Evolutionary conservation across 352 stramenopile species (phyloP).

Genomic region (Halophytophthora batemanensis): DNA sequence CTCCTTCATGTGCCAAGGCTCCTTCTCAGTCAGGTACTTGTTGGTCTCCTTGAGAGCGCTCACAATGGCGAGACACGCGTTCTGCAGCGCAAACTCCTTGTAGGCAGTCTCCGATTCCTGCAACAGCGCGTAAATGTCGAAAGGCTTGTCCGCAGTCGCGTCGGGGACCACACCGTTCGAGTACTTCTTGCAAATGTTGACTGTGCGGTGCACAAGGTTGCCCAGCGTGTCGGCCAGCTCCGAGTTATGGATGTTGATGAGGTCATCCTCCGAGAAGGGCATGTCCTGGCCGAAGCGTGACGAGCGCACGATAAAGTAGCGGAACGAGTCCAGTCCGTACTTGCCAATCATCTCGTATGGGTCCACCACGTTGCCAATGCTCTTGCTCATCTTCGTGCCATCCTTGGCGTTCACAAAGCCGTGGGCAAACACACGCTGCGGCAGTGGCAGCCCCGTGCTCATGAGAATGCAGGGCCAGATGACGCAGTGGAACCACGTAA

Average conservation of each 20-base stretch:
- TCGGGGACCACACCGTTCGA: conserved; percentile 83
- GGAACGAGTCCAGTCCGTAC: conserved; percentile 95
- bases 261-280: conserved; percentile 88
- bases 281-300: conserved; percentile 96
- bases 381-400: conserved; percentile 99
- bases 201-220: conserved; percentile 97
- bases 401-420: conserved; percentile 98
- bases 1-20: conserved; percentile 96
- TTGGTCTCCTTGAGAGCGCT: conserved; percentile 94
- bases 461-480: conserved; percentile 99
- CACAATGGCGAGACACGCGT: conserved; percentile 86
- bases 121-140: conserved; percentile 86
- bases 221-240: conserved; percentile 91
- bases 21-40: conserved; percentile 97
- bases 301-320: conserved; percentile 91
- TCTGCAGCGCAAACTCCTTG: conserved; percentile 91
- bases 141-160: conserved; percentile 55
- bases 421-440: conserved; percentile 95
- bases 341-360: conserved; percentile 94
- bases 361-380: conserved; percentile 97
- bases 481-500: conserved; percentile 98
- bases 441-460: conserved; percentile 92
- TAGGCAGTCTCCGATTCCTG: conserved; percentile 88
- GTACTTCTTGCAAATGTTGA: conserved; percentile 96
- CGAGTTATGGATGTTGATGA: conserved; percentile 98